A percentile compares a stretch with the other conserved stretches of the same genome.
phyloP scores from a whole-genome alignment of 1,284 basidiomycete species.

The Apiotrichum brassicae region DNA sequence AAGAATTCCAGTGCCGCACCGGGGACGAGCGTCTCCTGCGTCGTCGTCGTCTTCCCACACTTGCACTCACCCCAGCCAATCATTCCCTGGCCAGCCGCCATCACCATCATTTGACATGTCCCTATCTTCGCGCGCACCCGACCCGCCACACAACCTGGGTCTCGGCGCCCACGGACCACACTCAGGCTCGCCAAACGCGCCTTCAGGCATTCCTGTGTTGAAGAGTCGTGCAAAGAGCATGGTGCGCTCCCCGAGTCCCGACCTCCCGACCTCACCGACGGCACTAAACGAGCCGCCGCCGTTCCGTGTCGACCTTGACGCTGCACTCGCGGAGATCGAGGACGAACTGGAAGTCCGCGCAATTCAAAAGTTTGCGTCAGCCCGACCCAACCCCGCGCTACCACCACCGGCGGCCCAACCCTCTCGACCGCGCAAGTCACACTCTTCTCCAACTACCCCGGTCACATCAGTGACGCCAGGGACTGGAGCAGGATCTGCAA shows the following conservation, averaged over 20 bases:
- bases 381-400: slow-evolving; percentile 6
- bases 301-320: slow-evolving; percentile 19
- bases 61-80: slow-evolving; percentile 1
- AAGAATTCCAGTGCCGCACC: background rate
- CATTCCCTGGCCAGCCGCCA: background rate
- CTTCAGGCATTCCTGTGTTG: slow-evolving; percentile 18
- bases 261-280: slow-evolving; percentile 1
- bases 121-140: slow-evolving; percentile 8
- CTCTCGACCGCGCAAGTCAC: background rate
- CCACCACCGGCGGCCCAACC: no score
- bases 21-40: background rate
- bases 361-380: slow-evolving; percentile 9
- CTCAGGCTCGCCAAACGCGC: background rate
- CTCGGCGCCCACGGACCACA: background rate
- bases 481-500: background rate
- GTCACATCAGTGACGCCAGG: background rate
- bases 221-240: slow-evolving; percentile 10
- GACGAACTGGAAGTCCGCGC: slow-evolving; percentile 19
- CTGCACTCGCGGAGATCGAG: slow-evolving; percentile 17
- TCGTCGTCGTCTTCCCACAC: background rate
- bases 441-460: background rate
- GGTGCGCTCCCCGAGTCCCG: slow-evolving; percentile 10
- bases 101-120: slow-evolving; percentile 6
- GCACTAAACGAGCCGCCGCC: slow-evolving; percentile 10
- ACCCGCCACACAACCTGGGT: slow-evolving; percentile 8